Percentiles rank a stretch among this genome's conserved stretches.
These are phyloP conservation scores for Gynostemma pentaphyllum DNA, from an alignment of 306 rosid genomes.

Conservation along the genomic window DNA sequence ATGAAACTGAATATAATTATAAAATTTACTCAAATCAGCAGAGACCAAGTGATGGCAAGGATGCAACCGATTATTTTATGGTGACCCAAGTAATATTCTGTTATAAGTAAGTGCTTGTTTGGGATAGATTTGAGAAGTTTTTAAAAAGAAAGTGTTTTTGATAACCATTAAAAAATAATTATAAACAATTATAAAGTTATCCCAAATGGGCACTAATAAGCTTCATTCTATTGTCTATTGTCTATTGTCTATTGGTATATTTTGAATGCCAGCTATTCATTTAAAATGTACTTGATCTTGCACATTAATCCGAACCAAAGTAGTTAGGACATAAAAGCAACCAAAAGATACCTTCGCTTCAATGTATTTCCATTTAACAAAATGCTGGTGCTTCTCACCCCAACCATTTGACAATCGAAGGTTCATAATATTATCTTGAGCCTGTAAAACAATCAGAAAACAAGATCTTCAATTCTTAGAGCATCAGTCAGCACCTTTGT, in stretches of 20 bases:
- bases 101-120: too few relatives aligned
- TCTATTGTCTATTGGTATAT: background rate
- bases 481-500: background rate
- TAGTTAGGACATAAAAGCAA: background rate
- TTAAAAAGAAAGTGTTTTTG: too few relatives aligned
- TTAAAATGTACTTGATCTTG: background rate
- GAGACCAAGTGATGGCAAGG: background rate
- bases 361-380: conserved; percentile 78
- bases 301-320: background rate
- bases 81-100: background rate
- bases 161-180: too few relatives aligned
- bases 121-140: too few relatives aligned
- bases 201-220: too few relatives aligned
- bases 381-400: conserved; percentile 86
- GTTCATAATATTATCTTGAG: conserved; percentile 95
- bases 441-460: conserved; percentile 34
- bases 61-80: background rate
- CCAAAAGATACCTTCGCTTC: conserved; percentile 67
- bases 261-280: background rate
- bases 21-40: background rate
- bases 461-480: background rate
- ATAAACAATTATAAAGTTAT: too few relatives aligned
- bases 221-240: too few relatives aligned
- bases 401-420: conserved; percentile 83
- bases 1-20: background rate